Base-by-base conservation (phyloP, 768 basidiomycete species). In the Suillus sp. region DNA sequence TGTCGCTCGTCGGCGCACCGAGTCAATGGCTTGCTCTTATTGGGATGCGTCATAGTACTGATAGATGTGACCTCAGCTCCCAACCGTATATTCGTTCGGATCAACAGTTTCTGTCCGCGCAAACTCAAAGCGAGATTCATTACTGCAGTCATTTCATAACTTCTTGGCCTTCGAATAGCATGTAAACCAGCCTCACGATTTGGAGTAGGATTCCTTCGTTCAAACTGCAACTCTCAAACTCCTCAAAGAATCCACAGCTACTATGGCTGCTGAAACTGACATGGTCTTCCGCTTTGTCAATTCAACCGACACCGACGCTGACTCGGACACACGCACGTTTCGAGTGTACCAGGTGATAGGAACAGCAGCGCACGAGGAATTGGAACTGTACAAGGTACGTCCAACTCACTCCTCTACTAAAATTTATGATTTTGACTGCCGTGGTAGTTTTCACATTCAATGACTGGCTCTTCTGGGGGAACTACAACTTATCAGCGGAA, bases 401-500 rank as follows among this genome's bases (percentile, higher is more conserved):
- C 8, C 47, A 14, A 32, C 32, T n/a, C 10, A 1, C 11, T 20
- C 22, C 43, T 37, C 32, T 38, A 1, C 38, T 57, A 47, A 47
- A 20, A 59, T 34, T 6, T 34, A 38, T 55, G 9, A 38, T 61
- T n/a, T 60, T 42, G 22, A 4, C 20, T 22, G 27, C 34, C 32
- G 25, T 1, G 2, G n/a, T 62, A 81, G 79, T 82, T 82, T 65
- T 74, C 75, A 62, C 81, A 82, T 63, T 80, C 84, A 0, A 68
- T 77, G 14, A 83, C 81, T 38, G 81, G 82, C 37, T 69, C 77
- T 48, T 70, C 72, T 42, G 74, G 64, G 20, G 80, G 81, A 1
- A 76, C 75, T 13, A 86, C 84, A 5, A 79, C 79, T 4, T 83
- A 82, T 61, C 77, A 79, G 61, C 80, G 85, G 58, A 81, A 77